Base-by-base conservation (phyloP, 345 rosid genomes). In the Ceriops tagal region DNA sequence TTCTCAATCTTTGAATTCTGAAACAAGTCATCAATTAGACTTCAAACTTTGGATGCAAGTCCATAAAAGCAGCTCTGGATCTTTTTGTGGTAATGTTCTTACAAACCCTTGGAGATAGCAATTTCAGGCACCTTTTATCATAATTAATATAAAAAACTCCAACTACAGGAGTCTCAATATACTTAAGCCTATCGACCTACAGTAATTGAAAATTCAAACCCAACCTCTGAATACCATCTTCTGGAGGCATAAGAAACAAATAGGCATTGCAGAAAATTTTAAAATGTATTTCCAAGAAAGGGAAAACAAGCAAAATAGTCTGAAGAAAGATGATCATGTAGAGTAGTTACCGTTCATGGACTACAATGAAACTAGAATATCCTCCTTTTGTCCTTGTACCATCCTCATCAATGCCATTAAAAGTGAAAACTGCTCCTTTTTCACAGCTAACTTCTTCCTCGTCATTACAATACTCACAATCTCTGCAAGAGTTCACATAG, bases 341-440 rank as follows among this genome's bases (percentile, higher is more conserved):
- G 55, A 49, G 53, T 28, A 70, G 77, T 65, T 69, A 75, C 97
- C 97, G 81, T 79, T 91, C 84, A 69, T 84, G 92, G 77, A 88
- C 92, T 27, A 93, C 85, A 28, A 91, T 86, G 79, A 75, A 75
- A 73, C 76, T 80, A 27, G 97, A 91, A 82, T 91, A 93, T 49
- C 98, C 98, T 52, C 97, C 98, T 73, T 87, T 89, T 0, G 97
- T 91, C 67, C 86, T 58, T 2, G 90, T 80, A 27, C 97, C 97
- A 62, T 91, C 98, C 1, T 60, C 65, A 72, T 93, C 98, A 69
- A 82, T 75, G 64, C 32, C 87, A 75, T 95, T 86, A 74, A 90
- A 89, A 65, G 97, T 93, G 9, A 19, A 28, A 72, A 86, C 86
- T 39, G 64, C 19, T 1, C 86, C 86, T 77, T 87, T 91, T 7